Conservation (phyloP, 768 basidiomycete species). For the Tricholoma furcatifolium region DNA sequence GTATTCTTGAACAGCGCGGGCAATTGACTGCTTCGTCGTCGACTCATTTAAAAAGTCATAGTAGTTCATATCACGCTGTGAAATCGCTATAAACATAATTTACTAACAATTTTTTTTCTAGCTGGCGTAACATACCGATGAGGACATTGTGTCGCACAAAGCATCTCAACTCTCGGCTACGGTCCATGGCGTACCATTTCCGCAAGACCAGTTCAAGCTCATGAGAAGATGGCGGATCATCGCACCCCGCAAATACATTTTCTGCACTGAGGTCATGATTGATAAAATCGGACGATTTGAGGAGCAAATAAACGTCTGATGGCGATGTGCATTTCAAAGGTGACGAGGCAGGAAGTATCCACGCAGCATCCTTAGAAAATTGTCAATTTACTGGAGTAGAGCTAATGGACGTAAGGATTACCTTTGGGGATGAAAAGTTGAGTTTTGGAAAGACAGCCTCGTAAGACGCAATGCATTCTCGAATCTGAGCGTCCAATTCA, state of each 20-base stretch:
- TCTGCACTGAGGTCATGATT: constrained; percentile 68
- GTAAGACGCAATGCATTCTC: constrained; percentile 62
- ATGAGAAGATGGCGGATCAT: constrained; percentile 32
- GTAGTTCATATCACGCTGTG: constrained; percentile 85
- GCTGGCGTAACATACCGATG: constrained; percentile 54
- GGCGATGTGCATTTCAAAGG: constrained; percentile 87
- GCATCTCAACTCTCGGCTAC: constrained; percentile 84
- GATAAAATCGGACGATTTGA: constrained; percentile 92
- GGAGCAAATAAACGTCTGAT: constrained; percentile 85
- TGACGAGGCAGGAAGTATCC: constrained; percentile 82
- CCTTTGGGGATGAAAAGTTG: constrained; percentile 94
- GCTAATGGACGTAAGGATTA: constrained; percentile 22
- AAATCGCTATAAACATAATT: constrained; percentile 53
- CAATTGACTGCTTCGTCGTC: constrained; percentile 50
- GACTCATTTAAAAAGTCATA: constrained; percentile 83
- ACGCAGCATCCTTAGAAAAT: constrained; percentile 75
- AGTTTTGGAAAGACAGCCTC: constrained; percentile 93
- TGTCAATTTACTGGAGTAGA: background rate
- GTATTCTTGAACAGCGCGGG: constrained; percentile 49
- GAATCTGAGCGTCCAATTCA: constrained; percentile 72
- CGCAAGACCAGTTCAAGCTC: constrained; percentile 82
- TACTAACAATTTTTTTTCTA: background rate
- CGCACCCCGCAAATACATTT: constrained; percentile 69
- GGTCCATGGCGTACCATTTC: constrained; percentile 88
- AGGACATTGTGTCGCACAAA: constrained; percentile 76